phyloP scores from a whole-genome alignment of 192 early-diverging fungal species.

The Backusella tarrabulga region DNA sequence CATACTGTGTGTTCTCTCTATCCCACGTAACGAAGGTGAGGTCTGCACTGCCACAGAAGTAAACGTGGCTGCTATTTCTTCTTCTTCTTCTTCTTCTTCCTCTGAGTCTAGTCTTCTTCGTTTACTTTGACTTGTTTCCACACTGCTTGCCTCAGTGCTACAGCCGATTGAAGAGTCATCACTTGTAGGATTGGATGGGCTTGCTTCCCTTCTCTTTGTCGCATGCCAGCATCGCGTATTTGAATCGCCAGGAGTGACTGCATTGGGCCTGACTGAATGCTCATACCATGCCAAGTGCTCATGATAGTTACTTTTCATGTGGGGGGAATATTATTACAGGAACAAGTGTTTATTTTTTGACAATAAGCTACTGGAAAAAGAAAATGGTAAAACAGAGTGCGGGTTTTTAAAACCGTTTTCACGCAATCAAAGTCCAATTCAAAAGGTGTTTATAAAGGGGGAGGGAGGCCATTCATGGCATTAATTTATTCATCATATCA shows the following conservation, averaged over 20 bases:
- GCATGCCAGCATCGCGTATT: conserved; percentile 4
- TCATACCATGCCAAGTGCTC: conserved; percentile 5
- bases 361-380: neutral
- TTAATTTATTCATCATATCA: neutral
- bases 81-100: neutral
- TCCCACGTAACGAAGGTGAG: neutral
- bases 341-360: neutral
- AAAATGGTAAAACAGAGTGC: neutral
- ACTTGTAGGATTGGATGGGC: neutral
- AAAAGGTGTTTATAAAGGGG: neutral
- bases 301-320: neutral
- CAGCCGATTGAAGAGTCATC: neutral
- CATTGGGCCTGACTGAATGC: neutral
- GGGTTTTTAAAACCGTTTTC: too few relatives aligned
- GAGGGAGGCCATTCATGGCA: neutral
- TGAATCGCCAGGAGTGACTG: neutral
- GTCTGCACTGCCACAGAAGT: neutral
- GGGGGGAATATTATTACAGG: neutral
- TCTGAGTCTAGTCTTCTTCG: neutral
- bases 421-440: too few relatives aligned
- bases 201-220: neutral
- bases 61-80: neutral
- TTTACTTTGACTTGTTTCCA: neutral
- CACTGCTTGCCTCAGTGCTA: neutral
- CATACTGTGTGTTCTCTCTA: neutral